These are phyloP conservation scores for Agrocybe pediades DNA, from an alignment of 768 basidiomycete species.

Conservation along the genomic window DNA sequence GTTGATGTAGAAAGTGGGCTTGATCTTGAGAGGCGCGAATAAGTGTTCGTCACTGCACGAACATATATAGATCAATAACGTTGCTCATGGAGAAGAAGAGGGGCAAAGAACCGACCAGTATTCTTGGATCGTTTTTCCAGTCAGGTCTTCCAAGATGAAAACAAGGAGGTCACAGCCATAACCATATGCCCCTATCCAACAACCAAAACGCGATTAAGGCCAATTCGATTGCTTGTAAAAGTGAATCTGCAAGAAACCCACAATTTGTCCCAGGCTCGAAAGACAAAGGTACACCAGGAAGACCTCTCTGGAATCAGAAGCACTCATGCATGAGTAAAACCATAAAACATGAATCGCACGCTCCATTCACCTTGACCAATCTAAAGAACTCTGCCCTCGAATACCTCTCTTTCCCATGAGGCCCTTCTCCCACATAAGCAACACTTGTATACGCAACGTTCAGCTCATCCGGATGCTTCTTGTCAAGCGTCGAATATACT, in stretches of 20 bases:
- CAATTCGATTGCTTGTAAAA: too few species aligned
- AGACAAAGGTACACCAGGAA: constrained; percentile 25
- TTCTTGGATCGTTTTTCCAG: constrained; percentile 26
- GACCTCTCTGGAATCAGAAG: constrained; percentile 17
- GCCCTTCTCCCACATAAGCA: constrained; percentile 16
- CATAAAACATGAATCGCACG: not conserved
- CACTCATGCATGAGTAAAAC: not conserved
- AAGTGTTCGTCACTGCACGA: too few species aligned
- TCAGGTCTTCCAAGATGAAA: constrained; percentile 26
- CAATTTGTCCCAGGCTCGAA: constrained; percentile 36
- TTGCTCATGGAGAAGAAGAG: not conserved
- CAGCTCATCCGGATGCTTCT: constrained; percentile 4
- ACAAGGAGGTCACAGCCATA: constrained; percentile 27
- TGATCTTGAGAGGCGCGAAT: constrained; percentile 31
- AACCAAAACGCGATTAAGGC: too few species aligned
- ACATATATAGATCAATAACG: too few species aligned
- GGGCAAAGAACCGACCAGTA: constrained; percentile 29
- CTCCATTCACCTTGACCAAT: constrained; percentile 15
- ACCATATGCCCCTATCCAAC: constrained; percentile 31
- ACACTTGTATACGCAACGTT: constrained; percentile 11
- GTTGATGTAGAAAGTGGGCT: constrained; percentile 29
- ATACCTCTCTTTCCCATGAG: constrained; percentile 3
- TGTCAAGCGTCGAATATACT: constrained; percentile 15
- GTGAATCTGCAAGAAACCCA: constrained; percentile 1
- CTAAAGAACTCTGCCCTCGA: constrained; percentile 21